Evolutionary conservation across 78 protist genomes (phyloP), one percentile per base, ranked within the genome.

Genomic region (Dictyostelium brefeldianum): DNA sequence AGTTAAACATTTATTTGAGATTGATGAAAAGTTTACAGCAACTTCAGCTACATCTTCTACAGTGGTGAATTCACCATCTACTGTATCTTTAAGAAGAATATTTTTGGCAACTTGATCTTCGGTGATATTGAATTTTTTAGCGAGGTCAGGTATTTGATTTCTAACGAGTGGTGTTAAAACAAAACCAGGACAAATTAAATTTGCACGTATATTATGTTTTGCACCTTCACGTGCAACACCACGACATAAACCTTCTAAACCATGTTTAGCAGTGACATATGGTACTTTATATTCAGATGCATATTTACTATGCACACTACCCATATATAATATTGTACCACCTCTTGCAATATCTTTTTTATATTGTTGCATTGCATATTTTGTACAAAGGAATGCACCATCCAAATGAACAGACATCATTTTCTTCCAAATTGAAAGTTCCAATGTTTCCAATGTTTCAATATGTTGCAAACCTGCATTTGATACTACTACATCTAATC

Each of bases 171-270:
- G 92, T 0, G 97, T 96, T 43, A 51, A 9, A 2, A 96, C 97
- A 78, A 82, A 96, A 14, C 97, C 97, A 31, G 97, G 97, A 56
- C 96, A 96, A 29, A 96, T 65, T n/a, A 91, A 46, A 48, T 96
- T 96, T 27, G 96, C 50, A 36, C 94, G 54, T 12, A 96, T 81
- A 29, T 89, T 89, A 78, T 95, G 41, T 62, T 87, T 83, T 3
- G 97, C 97, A 54, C 87, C 91, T 46, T 96, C 97, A 29, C 89
- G 36, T 11, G 97, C 96, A 5, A 65, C 51, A 25, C 85, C 79
- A 27, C 94, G 56, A 47, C 96, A 83, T 47, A 96, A 22, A 82
- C 97, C 97, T 27, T 91, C 96, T 0, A 96, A 64, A 47, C 95
- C 97, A 27, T 94, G 96, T 74, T 96, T 96, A 25, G 97, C 95